phyloP scores from a whole-genome alignment of 495 filamentous ascomycete species.

The Daldinia childiae region DNA sequence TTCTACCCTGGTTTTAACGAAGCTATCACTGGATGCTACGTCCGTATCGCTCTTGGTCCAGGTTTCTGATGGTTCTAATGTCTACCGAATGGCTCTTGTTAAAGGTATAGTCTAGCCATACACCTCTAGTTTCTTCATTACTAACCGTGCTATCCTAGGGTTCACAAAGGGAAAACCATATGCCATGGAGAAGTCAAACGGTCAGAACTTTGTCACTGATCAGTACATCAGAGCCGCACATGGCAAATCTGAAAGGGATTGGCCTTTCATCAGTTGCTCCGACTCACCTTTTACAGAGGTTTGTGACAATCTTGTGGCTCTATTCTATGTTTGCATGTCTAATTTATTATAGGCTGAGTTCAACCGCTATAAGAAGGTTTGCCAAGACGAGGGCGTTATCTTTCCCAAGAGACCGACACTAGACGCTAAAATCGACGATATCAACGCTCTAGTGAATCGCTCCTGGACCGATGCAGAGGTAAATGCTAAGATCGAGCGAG shows the following conservation, averaged over 20 bases:
- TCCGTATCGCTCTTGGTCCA: slow-evolving; percentile 79
- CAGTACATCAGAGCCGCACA: slow-evolving; percentile 77
- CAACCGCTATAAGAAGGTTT: slow-evolving; percentile 80
- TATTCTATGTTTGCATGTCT: slow-evolving; percentile 30
- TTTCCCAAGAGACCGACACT: slow-evolving; percentile 75
- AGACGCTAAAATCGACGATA: slow-evolving; percentile 76
- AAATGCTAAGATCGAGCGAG: slow-evolving; percentile 75
- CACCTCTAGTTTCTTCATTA: neutral
- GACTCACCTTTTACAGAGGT: slow-evolving; percentile 79
- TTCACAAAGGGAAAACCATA: slow-evolving; percentile 84
- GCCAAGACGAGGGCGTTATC: slow-evolving; percentile 73
- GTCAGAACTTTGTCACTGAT: slow-evolving; percentile 77
- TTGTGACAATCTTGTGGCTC: slow-evolving; percentile 39
- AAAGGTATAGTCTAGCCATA: slow-evolving; percentile 65
- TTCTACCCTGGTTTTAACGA: slow-evolving; percentile 90
- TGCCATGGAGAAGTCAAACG: slow-evolving; percentile 73
- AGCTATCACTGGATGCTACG: slow-evolving; percentile 79
- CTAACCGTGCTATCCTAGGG: slow-evolving; percentile 61
- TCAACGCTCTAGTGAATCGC: slow-evolving; percentile 80
- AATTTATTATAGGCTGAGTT: slow-evolving; percentile 70
- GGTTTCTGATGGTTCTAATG: slow-evolving; percentile 70
- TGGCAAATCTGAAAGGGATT: slow-evolving; percentile 79
- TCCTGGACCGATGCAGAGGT: slow-evolving; percentile 83
- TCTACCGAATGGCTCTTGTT: slow-evolving; percentile 87
- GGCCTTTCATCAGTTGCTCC: slow-evolving; percentile 85